Conservation (phyloP, 345 rosid species). For the Ceriops tagal region DNA sequence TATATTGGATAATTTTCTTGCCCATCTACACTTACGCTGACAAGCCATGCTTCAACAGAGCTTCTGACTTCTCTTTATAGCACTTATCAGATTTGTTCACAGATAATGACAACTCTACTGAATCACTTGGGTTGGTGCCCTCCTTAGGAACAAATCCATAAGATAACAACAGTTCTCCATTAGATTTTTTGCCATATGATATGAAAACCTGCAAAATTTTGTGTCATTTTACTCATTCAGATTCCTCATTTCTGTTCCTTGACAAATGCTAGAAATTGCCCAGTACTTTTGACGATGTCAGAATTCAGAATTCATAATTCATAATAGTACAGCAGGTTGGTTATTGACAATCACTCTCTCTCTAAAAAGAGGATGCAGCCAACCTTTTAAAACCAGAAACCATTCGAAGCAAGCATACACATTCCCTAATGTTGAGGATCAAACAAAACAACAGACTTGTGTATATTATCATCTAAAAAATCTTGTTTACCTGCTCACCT, state of each 20-base stretch:
- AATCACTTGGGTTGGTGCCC: constrained; percentile 89
- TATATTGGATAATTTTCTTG: not conserved
- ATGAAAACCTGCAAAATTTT: constrained; percentile 78
- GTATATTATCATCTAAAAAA: not conserved
- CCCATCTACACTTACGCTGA: constrained; percentile 49
- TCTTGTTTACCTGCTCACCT: constrained; percentile 88
- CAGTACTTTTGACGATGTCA: no score
- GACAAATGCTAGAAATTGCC: no score
- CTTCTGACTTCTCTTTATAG: constrained; percentile 75
- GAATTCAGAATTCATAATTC: no score
- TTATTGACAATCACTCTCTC: no score
- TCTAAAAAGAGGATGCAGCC: no score
- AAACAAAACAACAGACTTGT: no score
- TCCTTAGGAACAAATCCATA: constrained; percentile 93
- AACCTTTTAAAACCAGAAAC: no score
- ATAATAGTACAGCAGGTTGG: no score
- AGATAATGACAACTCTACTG: constrained; percentile 71
- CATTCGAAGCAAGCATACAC: no score
- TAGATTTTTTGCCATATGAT: constrained; percentile 92
- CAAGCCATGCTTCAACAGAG: constrained; percentile 68
- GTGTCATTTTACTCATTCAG: not conserved
- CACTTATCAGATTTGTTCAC: constrained; percentile 70
- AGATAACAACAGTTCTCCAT: constrained; percentile 84
- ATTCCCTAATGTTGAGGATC: no score
- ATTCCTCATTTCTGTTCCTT: no score